Base-by-base conservation (phyloP, 176 grass and related monocot species). In the Elaeis guineensis region DNA sequence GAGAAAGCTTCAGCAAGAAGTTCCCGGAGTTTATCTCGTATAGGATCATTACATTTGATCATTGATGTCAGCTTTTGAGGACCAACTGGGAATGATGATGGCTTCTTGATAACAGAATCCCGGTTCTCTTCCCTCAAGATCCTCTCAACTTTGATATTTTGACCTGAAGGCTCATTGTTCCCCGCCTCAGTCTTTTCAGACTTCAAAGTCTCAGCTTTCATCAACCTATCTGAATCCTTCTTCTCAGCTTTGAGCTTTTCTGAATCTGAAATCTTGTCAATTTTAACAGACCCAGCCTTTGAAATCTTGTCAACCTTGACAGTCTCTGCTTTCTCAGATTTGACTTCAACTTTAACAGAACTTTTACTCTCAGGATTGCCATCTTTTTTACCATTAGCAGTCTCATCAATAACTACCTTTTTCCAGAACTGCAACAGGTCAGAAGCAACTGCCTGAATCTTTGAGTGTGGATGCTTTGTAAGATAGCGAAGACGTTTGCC, bases 401-500 rank as follows among this genome's bases (percentile, higher is more conserved):
- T 78, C 16, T 95, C 89, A 74, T 89, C 85, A 52, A 89, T 72
- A 18, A 95, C 82, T 77, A 95, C 70, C 54, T 83, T 95, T 70
- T 89, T 95, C 89, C 89, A 95, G 68, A 83, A 74, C 2, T 60
- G 54, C 67, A 95, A 75, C 57, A 95, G 82, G 25, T 95, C 85
- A 50, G 82, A 65, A 16, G 89, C 81, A 49, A 89, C 63, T 6
- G 72, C 20, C 23, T 89, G 78, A 53, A 95, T 95, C 11, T 70
- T 72, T 3, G 70, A 66, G 51, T 95, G 71, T 26, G 89, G 85
- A 54, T 95, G 89, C 69, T 95, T 95, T 18, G 89, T 85, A 52
- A 95, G 84, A 67, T 72, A 69, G 3, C 89, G 74, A 69, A 95
- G 72, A 24, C 75, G 84, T 71, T 89, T 95, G 4, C 89, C 89